phyloP scores from a whole-genome alignment of 495 filamentous ascomycete species.

The Annulohypoxylon maeteangense region DNA sequence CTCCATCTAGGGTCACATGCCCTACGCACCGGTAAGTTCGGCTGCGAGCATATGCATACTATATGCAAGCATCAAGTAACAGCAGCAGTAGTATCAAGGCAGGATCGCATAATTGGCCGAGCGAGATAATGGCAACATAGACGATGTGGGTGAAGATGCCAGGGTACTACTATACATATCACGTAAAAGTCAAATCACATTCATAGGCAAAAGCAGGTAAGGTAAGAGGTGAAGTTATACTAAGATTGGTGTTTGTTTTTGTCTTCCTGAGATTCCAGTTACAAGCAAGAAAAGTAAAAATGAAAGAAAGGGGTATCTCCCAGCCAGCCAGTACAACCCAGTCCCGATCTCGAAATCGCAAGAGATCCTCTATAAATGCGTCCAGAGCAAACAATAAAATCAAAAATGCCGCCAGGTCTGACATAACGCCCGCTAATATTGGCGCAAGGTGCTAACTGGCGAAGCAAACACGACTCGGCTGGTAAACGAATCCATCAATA shows the following conservation, averaged over 20 bases:
- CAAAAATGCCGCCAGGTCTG: slow-evolving; percentile 35
- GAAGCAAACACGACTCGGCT: slow-evolving; percentile 36
- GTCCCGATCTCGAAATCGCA: slow-evolving; percentile 36
- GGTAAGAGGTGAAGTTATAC: slow-evolving; percentile 1
- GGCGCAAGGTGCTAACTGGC: slow-evolving; percentile 31
- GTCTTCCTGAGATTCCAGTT: slow-evolving; percentile 38
- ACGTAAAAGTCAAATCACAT: slow-evolving; percentile 4
- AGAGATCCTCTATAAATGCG: slow-evolving; percentile 45
- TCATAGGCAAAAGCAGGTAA: not conserved
- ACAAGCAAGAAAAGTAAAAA: slow-evolving; percentile 33
- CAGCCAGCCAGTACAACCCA: slow-evolving; percentile 49
- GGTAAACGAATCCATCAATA: slow-evolving; percentile 39
- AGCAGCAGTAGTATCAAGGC: not conserved
- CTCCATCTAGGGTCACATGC: slow-evolving; percentile 15
- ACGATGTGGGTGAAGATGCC: not conserved
- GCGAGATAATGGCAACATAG: not conserved
- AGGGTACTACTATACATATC: not conserved
- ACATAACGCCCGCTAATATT: slow-evolving; percentile 39
- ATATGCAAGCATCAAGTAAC: slow-evolving; percentile 20
- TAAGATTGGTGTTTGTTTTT: slow-evolving; percentile 29
- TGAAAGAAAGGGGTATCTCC: slow-evolving; percentile 48
- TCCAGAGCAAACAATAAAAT: slow-evolving; percentile 30
- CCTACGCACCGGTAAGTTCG: slow-evolving; percentile 11
- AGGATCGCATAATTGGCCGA: not conserved
- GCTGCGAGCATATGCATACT: slow-evolving; percentile 24